phyloP scores from a whole-genome alignment of 2,329 filamentous ascomycete species.

The Trichophyton verrucosum region DNA sequence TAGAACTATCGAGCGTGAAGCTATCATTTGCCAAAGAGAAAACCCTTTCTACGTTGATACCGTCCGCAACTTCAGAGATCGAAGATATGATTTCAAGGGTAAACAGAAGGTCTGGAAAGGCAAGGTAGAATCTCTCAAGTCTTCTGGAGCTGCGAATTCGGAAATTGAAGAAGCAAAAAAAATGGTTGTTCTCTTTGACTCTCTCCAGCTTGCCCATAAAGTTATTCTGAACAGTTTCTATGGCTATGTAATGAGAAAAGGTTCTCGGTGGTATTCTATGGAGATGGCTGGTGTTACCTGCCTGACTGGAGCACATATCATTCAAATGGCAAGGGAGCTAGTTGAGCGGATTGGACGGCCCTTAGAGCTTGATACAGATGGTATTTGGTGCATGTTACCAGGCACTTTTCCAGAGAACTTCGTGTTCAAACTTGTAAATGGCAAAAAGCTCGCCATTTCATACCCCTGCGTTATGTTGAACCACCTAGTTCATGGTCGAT shows the following conservation, averaged over 20 bases:
- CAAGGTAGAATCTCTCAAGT: slow-evolving; percentile 78
- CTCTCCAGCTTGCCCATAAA: slow-evolving; percentile 91
- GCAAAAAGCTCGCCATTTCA: slow-evolving; percentile 91
- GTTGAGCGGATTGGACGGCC: slow-evolving; percentile 89
- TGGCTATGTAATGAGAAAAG: slow-evolving; percentile 98
- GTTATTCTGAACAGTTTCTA: slow-evolving; percentile 99
- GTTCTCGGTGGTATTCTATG: slow-evolving; percentile 96
- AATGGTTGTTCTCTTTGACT: slow-evolving; percentile 95
- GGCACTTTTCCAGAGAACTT: slow-evolving; percentile 96
- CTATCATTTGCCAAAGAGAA: slow-evolving; percentile 95
- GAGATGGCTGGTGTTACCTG: slow-evolving; percentile 99
- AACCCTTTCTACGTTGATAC: slow-evolving; percentile 98
- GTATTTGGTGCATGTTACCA: slow-evolving; percentile 98
- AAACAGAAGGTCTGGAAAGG: slow-evolving; percentile 98
- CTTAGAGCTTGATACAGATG: slow-evolving; percentile 89
- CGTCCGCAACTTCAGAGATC: slow-evolving; percentile 88
- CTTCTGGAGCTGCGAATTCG: slow-evolving; percentile 57
- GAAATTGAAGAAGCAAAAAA: slow-evolving; percentile 95
- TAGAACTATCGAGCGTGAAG: slow-evolving; percentile 82
- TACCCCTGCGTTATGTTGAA: slow-evolving; percentile 99
- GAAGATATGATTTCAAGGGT: slow-evolving; percentile 96
- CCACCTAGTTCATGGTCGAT: slow-evolving; percentile 84
- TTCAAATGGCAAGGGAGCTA: slow-evolving; percentile 85
- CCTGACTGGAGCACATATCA: slow-evolving; percentile 88
- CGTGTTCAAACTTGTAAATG: slow-evolving; percentile 81